phyloP scores from a whole-genome alignment of 352 stramenopile species.

The Elongisporangium anandrum region DNA sequence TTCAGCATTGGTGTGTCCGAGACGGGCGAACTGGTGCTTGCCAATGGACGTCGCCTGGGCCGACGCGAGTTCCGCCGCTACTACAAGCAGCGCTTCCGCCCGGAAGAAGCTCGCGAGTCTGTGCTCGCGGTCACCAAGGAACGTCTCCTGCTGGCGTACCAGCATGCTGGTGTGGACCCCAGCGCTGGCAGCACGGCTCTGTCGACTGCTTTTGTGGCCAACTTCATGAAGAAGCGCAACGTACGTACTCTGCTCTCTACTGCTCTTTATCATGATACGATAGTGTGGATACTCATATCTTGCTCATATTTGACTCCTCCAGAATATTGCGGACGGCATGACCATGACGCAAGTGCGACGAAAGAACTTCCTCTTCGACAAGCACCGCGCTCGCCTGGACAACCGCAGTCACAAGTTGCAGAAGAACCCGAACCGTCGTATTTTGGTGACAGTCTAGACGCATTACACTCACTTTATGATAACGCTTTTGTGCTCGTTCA shows the following conservation, averaged over 20 bases:
- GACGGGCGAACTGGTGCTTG: conserved; percentile 86
- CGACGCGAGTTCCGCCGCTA: conserved; percentile 87
- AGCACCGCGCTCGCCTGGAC: conserved; percentile 76
- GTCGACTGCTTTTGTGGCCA: conserved; percentile 76
- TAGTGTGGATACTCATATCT: not conserved
- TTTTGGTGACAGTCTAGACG: conserved; percentile 74
- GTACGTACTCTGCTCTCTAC: conserved; percentile 18
- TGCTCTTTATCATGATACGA: not conserved
- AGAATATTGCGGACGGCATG: conserved; percentile 78
- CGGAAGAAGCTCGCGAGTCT: conserved; percentile 66
- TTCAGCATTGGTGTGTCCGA: conserved; percentile 77
- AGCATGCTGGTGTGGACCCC: conserved; percentile 62
- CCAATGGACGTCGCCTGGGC: conserved; percentile 80
- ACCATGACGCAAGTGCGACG: conserved; percentile 61
- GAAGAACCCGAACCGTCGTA: conserved; percentile 72
- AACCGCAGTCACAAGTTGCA: conserved; percentile 84
- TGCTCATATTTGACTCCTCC: conserved; percentile 2
- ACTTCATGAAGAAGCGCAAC: conserved; percentile 77
- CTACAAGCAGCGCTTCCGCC: conserved; percentile 88
- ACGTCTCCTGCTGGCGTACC: conserved; percentile 68
- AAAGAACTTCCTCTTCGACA: conserved; percentile 73
- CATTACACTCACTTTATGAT: conserved; percentile 6
- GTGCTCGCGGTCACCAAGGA: conserved; percentile 81
- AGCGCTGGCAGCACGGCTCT: conserved; percentile 51
- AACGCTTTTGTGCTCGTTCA: conserved; percentile 1